Base-by-base conservation (phyloP, 2,329 filamentous ascomycete genomes). In the Nakataea oryzae region DNA sequence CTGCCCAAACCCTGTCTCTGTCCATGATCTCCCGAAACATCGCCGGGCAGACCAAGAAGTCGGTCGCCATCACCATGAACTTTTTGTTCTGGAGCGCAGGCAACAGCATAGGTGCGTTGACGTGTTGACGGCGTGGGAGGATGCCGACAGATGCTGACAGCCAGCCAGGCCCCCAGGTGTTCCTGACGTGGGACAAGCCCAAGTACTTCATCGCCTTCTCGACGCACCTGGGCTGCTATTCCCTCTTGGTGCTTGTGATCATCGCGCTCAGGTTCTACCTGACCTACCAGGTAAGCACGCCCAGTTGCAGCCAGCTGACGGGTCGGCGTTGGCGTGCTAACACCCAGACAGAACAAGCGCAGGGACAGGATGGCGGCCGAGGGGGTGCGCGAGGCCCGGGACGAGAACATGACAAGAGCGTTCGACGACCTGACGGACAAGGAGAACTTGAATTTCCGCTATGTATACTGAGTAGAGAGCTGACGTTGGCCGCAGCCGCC, bases 1-100 rank as follows among this genome's bases (percentile, higher is more conserved):
- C 88, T 0, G 87, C 87, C 0, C 84, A 88, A 68, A 88, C 85
- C 1, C 76, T 90, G 14, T 78, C 81, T 9, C 79, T 91, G 67
- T 86, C 85, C 17, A 81, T 91, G 77, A 79, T 90, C 62, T 84
- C 84, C 0, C 81, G 87, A 21, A 91, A 91, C 68, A 77, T 90
- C 12, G 88, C 85, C 29, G 88, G 88, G 0, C 86, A 89, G 67
- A 91, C 88, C 1, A 91, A 91, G 75, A 90, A 90, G 71, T 81
- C 82, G 0, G 80, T 86, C 12, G 85, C 83, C 8, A 81, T 90
- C 3, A 86, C 87, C 7, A 80, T 84, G 66, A 90, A 88, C 72
- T 90, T 91, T 69, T 79, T 90, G 65, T 81, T 84, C 55, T 90
- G 87, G 87, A 81, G 84, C 26, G 79, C 81, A 0, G 87, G 87